phyloP scores from a whole-genome alignment of 768 basidiomycete genomes.

The Tephrocybe sp. region DNA sequence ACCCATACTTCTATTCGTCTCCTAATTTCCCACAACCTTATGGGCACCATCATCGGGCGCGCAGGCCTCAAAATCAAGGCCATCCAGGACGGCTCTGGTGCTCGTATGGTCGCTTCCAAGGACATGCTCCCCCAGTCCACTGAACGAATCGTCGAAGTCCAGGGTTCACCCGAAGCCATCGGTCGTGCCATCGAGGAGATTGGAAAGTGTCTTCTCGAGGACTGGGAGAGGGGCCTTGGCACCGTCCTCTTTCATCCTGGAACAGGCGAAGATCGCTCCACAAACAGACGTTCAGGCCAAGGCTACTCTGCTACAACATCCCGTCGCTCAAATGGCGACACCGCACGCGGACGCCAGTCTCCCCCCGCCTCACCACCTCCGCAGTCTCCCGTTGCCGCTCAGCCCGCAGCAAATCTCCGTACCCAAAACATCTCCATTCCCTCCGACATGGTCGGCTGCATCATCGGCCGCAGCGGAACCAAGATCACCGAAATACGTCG shows the following conservation, averaged over 20 bases:
- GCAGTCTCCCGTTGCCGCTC: conserved; percentile 51
- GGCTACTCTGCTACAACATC: conserved; percentile 43
- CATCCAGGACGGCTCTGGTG: conserved; percentile 94
- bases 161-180: conserved; percentile 91
- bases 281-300: conserved; percentile 51
- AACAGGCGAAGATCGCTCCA: conserved; percentile 68
- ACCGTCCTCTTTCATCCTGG: conserved; percentile 97
- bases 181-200: conserved; percentile 94
- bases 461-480: conserved; percentile 94
- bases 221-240: conserved; percentile 93
- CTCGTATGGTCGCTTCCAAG: conserved; percentile 98
- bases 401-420: conserved; percentile 77
- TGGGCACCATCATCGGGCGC: conserved; percentile 98
- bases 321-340: conserved; percentile 70
- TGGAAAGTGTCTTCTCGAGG: conserved; percentile 91
- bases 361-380: conserved; percentile 47
- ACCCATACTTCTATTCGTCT: conserved; percentile 91
- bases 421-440: conserved; percentile 99
- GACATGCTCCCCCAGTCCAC: conserved; percentile 99
- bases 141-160: conserved; percentile 97
- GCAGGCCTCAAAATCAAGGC: conserved; percentile 97
- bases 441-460: conserved; percentile 97
- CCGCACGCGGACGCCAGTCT: conserved; percentile 44
- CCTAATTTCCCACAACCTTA: conserved; percentile 97
- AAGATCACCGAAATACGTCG: conserved; percentile 99